A percentile compares a stretch with the other conserved stretches of the same genome.
These are phyloP conservation scores for Metarhizium brunneum DNA, from an alignment of 2,329 filamentous ascomycete species.

Conservation along the genomic window DNA sequence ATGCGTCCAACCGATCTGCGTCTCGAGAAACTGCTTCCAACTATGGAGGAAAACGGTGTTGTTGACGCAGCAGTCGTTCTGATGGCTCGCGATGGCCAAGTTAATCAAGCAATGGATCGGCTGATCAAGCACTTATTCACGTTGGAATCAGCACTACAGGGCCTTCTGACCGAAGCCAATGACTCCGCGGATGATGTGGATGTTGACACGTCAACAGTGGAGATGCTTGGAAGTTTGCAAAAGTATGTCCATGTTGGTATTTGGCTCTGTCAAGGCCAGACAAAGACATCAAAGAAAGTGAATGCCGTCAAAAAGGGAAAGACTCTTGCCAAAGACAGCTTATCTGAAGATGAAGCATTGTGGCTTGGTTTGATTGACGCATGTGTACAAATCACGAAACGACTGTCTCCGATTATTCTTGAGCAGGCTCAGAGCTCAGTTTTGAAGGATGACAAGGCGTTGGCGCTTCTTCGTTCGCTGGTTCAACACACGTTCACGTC, in stretches of 20 bases:
- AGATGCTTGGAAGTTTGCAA: slow-evolving; percentile 67
- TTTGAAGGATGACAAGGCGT: slow-evolving; percentile 51
- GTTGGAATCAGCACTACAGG: slow-evolving; percentile 68
- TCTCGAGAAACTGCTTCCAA: slow-evolving; percentile 71
- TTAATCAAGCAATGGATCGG: slow-evolving; percentile 74
- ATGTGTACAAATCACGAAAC: slow-evolving; percentile 54
- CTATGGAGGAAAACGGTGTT: slow-evolving; percentile 81
- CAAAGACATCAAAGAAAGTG: slow-evolving; percentile 44
- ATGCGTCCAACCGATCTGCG: slow-evolving; percentile 70
- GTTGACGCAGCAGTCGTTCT: slow-evolving; percentile 89
- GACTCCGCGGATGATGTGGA: slow-evolving; percentile 41
- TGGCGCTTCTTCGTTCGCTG: slow-evolving; percentile 60
- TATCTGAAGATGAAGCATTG: slow-evolving; percentile 45
- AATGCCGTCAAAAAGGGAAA: slow-evolving; percentile 43
- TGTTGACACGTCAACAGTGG: slow-evolving; percentile 57
- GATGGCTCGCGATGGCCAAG: slow-evolving; percentile 79
- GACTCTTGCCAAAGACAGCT: slow-evolving; percentile 27
- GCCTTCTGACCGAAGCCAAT: slow-evolving; percentile 55
- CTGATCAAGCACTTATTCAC: slow-evolving; percentile 73
- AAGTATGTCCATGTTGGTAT: slow-evolving; percentile 91
- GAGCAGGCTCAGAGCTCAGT: slow-evolving; percentile 17
- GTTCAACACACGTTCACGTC: slow-evolving; percentile 90
- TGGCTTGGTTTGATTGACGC: slow-evolving; percentile 55
- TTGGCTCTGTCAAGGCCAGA: slow-evolving; percentile 88
- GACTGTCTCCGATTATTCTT: slow-evolving; percentile 48